Evolutionary conservation across 1,284 basidiomycete genomes (phyloP).

Genomic region (Tilletia horrida): DNA sequence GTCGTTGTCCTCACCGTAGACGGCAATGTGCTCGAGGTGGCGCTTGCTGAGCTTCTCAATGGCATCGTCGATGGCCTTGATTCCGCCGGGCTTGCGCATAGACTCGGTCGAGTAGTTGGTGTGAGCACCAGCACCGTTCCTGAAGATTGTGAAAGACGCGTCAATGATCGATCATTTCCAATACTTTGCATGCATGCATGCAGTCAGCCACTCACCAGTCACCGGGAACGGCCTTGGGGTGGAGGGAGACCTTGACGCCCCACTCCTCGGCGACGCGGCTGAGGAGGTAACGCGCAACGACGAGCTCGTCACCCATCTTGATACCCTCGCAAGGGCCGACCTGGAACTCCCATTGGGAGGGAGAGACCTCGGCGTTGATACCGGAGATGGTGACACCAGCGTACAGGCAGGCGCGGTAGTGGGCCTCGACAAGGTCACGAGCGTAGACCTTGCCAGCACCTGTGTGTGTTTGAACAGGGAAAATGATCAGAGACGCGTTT

Average conservation of each 20-base stretch:
- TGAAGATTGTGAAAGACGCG: not conserved
- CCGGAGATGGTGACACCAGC: conserved; percentile 96
- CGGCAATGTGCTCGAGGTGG: conserved; percentile 56
- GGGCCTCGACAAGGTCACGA: conserved; percentile 97
- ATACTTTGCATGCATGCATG: no score
- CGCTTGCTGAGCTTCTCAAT: conserved; percentile 64
- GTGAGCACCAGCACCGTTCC: conserved; percentile 86
- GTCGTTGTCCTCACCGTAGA: conserved; percentile 55
- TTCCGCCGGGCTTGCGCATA: conserved; percentile 62
- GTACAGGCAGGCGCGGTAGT: conserved; percentile 94
- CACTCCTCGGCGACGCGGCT: conserved; percentile 78
- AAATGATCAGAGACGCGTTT: not conserved
- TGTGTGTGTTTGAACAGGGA: conserved; percentile 56
- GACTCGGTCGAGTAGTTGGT: conserved; percentile 55
- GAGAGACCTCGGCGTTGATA: conserved; percentile 99
- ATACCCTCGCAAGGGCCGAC: conserved; percentile 97
- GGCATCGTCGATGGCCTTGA: conserved; percentile 87
- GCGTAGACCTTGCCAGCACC: conserved; percentile 92
- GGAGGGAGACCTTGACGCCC: conserved; percentile 92
- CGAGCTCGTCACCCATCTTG: conserved; percentile 82
- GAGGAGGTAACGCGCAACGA: conserved; percentile 53
- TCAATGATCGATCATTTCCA: no score
- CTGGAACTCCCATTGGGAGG: conserved; percentile 99
- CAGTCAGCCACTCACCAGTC: conserved; percentile 87
- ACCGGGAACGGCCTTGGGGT: conserved; percentile 94